Evolutionary conservation across 208 protist genomes (phyloP).

Genomic region (Porcisia deanei): DNA sequence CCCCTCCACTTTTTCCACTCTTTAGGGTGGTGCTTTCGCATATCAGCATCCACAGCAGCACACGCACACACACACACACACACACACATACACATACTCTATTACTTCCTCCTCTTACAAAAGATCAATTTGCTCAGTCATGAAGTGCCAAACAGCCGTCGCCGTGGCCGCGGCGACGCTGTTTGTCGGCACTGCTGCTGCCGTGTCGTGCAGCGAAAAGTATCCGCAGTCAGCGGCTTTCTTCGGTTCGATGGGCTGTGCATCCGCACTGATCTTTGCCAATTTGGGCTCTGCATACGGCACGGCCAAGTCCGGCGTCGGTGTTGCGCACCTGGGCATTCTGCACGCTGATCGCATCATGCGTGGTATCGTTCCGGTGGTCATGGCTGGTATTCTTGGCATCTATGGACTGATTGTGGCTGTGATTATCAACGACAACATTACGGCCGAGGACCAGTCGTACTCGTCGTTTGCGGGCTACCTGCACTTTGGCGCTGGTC

Average conservation of each 20-base stretch:
- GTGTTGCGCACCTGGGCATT: conserved; percentile 97
- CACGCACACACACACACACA: too few species aligned
- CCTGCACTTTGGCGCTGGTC: conserved; percentile 88
- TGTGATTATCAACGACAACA: conserved; percentile 96
- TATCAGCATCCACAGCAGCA: background rate
- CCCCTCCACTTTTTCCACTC: background rate
- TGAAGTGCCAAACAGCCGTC: conserved; percentile 27
- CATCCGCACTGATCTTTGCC: conserved; percentile 90
- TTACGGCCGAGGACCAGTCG: conserved; percentile 65
- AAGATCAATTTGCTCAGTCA: background rate
- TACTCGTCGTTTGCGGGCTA: conserved; percentile 82
- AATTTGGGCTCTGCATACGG: conserved; percentile 98
- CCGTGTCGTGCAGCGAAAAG: conserved; percentile 64
- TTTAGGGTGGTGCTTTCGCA: background rate
- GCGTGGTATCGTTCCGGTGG: conserved; percentile 91
- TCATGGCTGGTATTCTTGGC: conserved; percentile 98
- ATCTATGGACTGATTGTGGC: conserved; percentile 99
- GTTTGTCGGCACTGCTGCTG: conserved; percentile 37
- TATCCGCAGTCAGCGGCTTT: conserved; percentile 92
- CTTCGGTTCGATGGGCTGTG: conserved; percentile 97
- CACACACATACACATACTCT: background rate
- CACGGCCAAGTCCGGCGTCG: conserved; percentile 98
- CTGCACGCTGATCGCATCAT: conserved; percentile 95
- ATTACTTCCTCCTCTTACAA: background rate
- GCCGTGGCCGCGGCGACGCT: conserved; percentile 25